phyloP scores from a whole-genome alignment of 768 basidiomycete species.

The Paxillus involutus region DNA sequence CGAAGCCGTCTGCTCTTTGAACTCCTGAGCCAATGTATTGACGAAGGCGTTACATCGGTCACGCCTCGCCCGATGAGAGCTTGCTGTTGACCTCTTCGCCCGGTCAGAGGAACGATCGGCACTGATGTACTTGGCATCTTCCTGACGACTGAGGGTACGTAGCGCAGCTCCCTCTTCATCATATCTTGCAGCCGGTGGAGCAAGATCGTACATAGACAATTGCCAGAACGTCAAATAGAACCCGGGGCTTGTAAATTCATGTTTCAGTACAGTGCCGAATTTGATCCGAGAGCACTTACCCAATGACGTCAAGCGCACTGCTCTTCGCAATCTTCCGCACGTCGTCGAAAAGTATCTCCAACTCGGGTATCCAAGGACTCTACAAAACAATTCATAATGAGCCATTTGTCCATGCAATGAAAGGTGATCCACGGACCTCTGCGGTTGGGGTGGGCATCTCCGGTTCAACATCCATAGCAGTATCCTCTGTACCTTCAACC shows the following conservation, averaged over 20 bases:
- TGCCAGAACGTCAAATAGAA: slow-evolving; percentile 99
- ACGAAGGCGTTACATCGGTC: slow-evolving; percentile 67
- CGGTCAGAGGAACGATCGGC: slow-evolving; percentile 77
- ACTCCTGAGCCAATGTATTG: slow-evolving; percentile 60
- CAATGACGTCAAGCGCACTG: slow-evolving; percentile 62
- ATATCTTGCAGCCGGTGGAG: slow-evolving; percentile 75
- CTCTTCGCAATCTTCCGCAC: slow-evolving; percentile 70
- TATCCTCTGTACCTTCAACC: slow-evolving; percentile 43
- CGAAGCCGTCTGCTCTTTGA: slow-evolving; percentile 72
- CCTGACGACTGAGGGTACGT: slow-evolving; percentile 61
- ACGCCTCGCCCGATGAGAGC: slow-evolving; percentile 57
- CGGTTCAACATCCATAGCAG: slow-evolving; percentile 53
- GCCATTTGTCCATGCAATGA: neutral
- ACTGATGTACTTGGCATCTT: slow-evolving; percentile 58
- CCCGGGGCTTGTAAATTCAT: slow-evolving; percentile 57
- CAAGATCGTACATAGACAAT: slow-evolving; percentile 85
- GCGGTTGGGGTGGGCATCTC: slow-evolving; percentile 25
- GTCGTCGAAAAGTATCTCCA: slow-evolving; percentile 73
- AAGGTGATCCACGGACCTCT: slow-evolving; percentile 16
- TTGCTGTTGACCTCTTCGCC: slow-evolving; percentile 53
- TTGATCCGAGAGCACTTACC: slow-evolving; percentile 46
- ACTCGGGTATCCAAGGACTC: slow-evolving; percentile 80
- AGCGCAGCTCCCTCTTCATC: slow-evolving; percentile 71
- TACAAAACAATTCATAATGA: slow-evolving; percentile 25
- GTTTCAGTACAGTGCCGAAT: slow-evolving; percentile 5